phyloP scores from a whole-genome alignment of 2,329 filamentous ascomycete species.

The Diaporthe nobilis region DNA sequence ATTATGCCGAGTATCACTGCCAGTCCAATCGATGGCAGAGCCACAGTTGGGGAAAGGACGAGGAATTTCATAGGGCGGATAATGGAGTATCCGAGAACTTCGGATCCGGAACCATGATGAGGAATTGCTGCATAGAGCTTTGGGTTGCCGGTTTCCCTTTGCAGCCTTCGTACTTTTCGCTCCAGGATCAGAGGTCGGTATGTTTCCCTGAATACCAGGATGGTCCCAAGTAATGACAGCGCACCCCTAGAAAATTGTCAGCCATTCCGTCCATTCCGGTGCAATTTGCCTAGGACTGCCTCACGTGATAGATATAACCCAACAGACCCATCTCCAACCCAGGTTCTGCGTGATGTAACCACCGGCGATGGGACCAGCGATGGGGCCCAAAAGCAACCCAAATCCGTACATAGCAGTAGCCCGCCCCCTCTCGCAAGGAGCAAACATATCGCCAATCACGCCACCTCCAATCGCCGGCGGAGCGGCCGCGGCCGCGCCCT shows the following conservation, averaged over 20 bases:
- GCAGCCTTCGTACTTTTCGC: neutral
- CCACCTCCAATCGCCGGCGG: neutral
- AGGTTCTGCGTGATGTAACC: neutral
- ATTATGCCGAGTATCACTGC: constrained; percentile 5
- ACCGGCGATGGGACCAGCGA: neutral
- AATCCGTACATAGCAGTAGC: neutral
- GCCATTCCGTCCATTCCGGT: neutral
- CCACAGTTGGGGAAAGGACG: neutral
- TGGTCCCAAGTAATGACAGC: neutral
- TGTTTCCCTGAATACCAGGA: neutral
- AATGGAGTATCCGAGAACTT: neutral
- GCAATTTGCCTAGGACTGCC: rapidly evolving
- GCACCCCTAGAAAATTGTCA: neutral
- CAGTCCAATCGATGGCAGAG: neutral
- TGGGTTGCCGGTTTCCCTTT: neutral
- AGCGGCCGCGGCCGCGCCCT: neutral
- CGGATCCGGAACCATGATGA: neutral
- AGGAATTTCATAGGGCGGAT: neutral
- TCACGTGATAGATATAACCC: neutral
- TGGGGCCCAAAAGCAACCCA: neutral
- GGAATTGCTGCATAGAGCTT: neutral
- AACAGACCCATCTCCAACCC: neutral
- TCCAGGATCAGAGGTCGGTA: neutral
- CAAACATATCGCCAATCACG: neutral
- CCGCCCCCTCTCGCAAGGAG: neutral